Conservation (phyloP, 805 yeast genomes). For the Saturnispora gosingensis region DNA sequence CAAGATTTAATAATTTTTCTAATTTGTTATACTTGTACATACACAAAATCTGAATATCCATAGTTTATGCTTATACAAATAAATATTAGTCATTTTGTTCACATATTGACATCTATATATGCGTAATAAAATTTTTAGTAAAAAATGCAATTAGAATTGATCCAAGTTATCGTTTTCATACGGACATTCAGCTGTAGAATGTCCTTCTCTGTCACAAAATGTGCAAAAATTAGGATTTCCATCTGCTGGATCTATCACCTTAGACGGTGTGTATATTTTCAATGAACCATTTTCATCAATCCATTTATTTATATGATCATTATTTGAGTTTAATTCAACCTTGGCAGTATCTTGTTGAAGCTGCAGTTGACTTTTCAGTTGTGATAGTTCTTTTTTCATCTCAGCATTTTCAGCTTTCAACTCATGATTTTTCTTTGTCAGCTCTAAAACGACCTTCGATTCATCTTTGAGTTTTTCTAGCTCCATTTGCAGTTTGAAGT, state of each 20-base stretch:
- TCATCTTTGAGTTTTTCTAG: slow-evolving; percentile 10
- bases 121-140: slow-evolving; percentile 11
- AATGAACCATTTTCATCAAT: slow-evolving; percentile 15
- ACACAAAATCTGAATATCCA: background rate
- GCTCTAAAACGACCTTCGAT: background rate
- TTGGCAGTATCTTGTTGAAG: background rate
- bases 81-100: background rate
- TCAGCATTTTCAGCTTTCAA: slow-evolving; percentile 7
- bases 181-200: slow-evolving; percentile 81
- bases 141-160: slow-evolving; percentile 13
- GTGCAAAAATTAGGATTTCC: slow-evolving; percentile 88
- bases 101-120: slow-evolving; percentile 5
- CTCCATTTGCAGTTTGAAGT: slow-evolving; percentile 11
- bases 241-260: slow-evolving; percentile 51
- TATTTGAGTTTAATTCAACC: background rate
- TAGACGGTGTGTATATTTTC: slow-evolving; percentile 38
- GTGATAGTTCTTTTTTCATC: background rate
- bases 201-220: slow-evolving; percentile 85
- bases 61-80: slow-evolving; percentile 5
- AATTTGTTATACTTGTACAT: background rate
- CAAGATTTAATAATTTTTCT: slow-evolving; percentile 28
- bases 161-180: slow-evolving; percentile 47
- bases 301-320: background rate
- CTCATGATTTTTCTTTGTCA: background rate
- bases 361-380: slow-evolving; percentile 1